These are phyloP conservation scores for Hymenoscyphus linearis DNA, from an alignment of 2,329 filamentous ascomycete genomes.

Conservation along the genomic window DNA sequence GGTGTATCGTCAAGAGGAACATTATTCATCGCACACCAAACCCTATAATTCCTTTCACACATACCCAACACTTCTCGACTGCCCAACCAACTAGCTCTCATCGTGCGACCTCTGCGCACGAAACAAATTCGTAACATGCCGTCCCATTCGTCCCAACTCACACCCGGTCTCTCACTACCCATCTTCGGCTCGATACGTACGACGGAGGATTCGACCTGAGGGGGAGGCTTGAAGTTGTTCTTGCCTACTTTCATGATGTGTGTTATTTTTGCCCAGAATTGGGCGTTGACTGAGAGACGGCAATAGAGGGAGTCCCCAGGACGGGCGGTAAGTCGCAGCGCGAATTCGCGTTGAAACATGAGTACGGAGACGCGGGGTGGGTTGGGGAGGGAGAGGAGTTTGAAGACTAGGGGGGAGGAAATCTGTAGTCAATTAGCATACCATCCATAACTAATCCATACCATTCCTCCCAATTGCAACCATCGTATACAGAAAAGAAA, in stretches of 20 bases:
- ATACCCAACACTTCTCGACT: slow-evolving; percentile 76
- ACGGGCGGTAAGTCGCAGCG: slow-evolving; percentile 79
- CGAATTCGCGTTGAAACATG: slow-evolving; percentile 97
- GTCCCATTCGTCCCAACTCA: slow-evolving; percentile 94
- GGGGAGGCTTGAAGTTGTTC: slow-evolving; percentile 95
- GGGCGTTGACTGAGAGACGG: slow-evolving; percentile 84
- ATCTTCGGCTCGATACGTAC: slow-evolving; percentile 85
- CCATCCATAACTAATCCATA: slow-evolving; percentile 15
- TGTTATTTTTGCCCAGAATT: slow-evolving; percentile 77
- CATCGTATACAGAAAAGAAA: neutral
- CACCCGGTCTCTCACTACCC: slow-evolving; percentile 70
- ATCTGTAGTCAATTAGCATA: slow-evolving; percentile 49
- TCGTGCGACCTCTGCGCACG: slow-evolving; percentile 83
- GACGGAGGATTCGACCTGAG: slow-evolving; percentile 85
- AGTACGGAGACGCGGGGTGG: slow-evolving; percentile 81
- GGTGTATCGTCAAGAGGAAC: slow-evolving; percentile 68
- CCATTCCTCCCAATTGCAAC: no score
- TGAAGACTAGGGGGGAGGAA: slow-evolving; percentile 85
- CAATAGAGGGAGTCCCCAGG: slow-evolving; percentile 87
- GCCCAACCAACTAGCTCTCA: slow-evolving; percentile 75
- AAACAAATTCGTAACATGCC: slow-evolving; percentile 80
- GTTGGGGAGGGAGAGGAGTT: slow-evolving; percentile 71
- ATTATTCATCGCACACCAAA: slow-evolving; percentile 84
- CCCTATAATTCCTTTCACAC: slow-evolving; percentile 82
- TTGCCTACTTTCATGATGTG: slow-evolving; percentile 88